Percentiles rank a stretch among this genome's conserved stretches.
phyloP scores from a whole-genome alignment of 2,329 filamentous ascomycete species.

The Pseudopithomyces maydicus region DNA sequence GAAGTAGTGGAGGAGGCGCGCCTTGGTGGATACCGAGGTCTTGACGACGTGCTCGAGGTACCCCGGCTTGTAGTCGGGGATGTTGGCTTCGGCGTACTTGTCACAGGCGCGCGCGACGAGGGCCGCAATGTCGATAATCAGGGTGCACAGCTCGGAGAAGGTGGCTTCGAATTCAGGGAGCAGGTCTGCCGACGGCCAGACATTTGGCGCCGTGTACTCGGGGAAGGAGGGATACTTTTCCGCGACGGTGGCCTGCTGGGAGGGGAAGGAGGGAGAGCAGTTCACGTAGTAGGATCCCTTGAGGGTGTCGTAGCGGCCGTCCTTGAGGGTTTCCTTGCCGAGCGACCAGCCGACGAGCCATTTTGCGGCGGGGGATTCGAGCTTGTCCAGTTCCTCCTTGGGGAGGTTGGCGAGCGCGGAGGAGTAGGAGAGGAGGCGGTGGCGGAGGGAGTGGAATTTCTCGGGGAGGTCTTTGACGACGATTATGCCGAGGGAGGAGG shows the following conservation, averaged over 20 bases:
- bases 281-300: constrained; percentile 88
- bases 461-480: constrained; percentile 84
- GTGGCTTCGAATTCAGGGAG: constrained; percentile 77
- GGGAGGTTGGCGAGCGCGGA: constrained; percentile 87
- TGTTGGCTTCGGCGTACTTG: constrained; percentile 78
- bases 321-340: constrained; percentile 80
- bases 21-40: constrained; percentile 87
- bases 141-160: constrained; percentile 74
- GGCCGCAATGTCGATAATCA: constrained; percentile 89
- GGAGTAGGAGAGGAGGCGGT: constrained; percentile 78
- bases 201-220: constrained; percentile 87
- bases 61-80: constrained; percentile 73
- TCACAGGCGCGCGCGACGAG: constrained; percentile 92
- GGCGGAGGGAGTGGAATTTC: constrained; percentile 73
- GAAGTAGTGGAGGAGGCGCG: constrained; percentile 90
- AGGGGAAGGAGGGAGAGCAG: constrained; percentile 70
- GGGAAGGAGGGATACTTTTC: constrained; percentile 70
- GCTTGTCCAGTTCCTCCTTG: constrained; percentile 63
- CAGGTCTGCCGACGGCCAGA: constrained; percentile 75
- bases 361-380: constrained; percentile 59
- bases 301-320: constrained; percentile 76
- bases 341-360: constrained; percentile 76
- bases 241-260: constrained; percentile 54
- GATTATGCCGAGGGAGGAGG: constrained; percentile 87
- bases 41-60: constrained; percentile 88